phyloP scores from a whole-genome alignment of 2,329 filamentous ascomycete genomes.

The Colletotrichum acutatum region DNA sequence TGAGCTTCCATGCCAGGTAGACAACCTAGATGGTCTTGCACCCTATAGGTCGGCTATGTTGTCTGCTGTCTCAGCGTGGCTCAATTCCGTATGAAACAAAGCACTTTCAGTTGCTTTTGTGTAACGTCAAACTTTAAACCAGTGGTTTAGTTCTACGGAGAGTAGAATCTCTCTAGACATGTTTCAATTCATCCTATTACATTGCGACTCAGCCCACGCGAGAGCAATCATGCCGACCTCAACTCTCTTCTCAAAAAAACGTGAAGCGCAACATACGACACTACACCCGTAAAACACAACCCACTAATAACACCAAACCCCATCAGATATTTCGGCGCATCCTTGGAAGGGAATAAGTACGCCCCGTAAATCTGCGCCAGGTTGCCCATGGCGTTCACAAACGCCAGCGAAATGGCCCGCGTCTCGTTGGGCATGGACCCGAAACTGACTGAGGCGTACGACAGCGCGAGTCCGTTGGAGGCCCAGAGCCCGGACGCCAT shows the following conservation, averaged over 20 bases:
- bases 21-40: too few relatives aligned
- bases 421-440: constrained; percentile 59
- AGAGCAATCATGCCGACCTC: background rate
- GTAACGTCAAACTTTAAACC: background rate
- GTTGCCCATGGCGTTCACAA: constrained; percentile 67
- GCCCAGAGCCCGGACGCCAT: constrained; percentile 67
- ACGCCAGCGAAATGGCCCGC: constrained; percentile 55
- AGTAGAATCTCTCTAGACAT: background rate
- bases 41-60: background rate
- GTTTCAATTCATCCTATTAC: background rate
- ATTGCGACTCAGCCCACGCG: too few relatives aligned
- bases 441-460: constrained; percentile 63
- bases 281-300: constrained; percentile 35
- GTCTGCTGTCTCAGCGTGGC: background rate
- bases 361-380: constrained; percentile 66
- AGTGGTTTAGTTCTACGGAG: background rate
- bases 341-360: constrained; percentile 60
- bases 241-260: constrained; percentile 11
- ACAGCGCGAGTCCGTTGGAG: constrained; percentile 61
- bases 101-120: background rate
- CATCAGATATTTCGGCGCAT: constrained; percentile 60
- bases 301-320: constrained; percentile 45
- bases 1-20: background rate
- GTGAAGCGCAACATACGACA: constrained; percentile 20
- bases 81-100: background rate